Evolutionary conservation across 176 grass and related monocot genomes (phyloP), one percentile per base, ranked within the genome.

Genomic region (Musa acuminata): DNA sequence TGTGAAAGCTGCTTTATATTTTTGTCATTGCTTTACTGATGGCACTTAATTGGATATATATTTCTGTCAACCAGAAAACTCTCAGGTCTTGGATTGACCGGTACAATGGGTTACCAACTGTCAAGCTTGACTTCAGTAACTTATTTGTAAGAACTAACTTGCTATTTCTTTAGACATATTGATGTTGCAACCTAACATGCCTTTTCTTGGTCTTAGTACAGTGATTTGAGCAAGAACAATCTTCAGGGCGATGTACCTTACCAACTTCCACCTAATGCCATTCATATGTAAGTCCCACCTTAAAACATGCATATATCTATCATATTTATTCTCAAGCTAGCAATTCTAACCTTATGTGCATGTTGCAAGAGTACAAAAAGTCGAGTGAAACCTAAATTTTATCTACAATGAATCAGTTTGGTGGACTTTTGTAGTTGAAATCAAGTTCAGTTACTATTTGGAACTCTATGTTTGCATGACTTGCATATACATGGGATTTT

Each of bases 151-250:
- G 95, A 82, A 82, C 73, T 84, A 60, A 75, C 74, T 87, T 85
- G 3, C 51, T 79, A 69, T 69, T 48, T 48, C 17, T 58, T 52
- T 17, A 17, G 58, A 63, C 17, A 27, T 79, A 64, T 19, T 89
- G 62, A 74, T 89, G 82, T 81, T 87, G 63, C 77, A 91, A 89
- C 82, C 80, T 86, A 94, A 62, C 85, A 84, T 78, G 83, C 51
- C 35, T 65, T 69, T 80, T 82, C 66, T 93, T 87, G 82, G 75
- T 77, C 91, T 72, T 94, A 91, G 88, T 89, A 89, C 88, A 94
- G 95, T 71, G 91, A 99, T 72, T 78, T 89, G 48, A 99, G 95
- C 82, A 91, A 89, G 71, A 99, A 99, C 82, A 94, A 99, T 72
- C 81, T 99, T 69, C 75, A 89, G 8, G 91, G 95, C 13, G 88